Base-by-base conservation (phyloP, 108 stramenopile genomes). In the Fragilariopsis cylindrus region DNA sequence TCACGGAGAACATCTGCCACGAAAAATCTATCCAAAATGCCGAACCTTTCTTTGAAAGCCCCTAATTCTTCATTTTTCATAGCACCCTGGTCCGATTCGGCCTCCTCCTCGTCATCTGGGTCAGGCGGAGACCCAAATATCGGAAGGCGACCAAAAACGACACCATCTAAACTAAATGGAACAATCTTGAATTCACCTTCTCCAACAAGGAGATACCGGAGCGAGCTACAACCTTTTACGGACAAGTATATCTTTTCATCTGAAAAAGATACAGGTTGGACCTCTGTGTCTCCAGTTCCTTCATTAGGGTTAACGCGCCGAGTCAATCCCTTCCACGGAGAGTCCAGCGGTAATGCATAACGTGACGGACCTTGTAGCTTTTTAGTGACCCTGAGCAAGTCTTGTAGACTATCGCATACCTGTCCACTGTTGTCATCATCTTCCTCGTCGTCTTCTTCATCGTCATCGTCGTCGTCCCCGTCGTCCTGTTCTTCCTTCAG, bases 401-500 rank as follows among this genome's bases (percentile, higher is more conserved):
- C 94, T 75, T 95, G 94, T 68, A 92, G 71, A 18, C 88, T 91
- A 65, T 95, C 92, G 71, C 92, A 95, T 39, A 85, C 70, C 18
- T 71, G 76, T 45, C 80, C 78, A 7, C 80, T 50, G 39, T 57
- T 81, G 19, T 83, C 85, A n/a, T 81, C 84, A 19, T 75, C 87
- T 39, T 86, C 88, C 6, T 81, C 88, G n/a, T 89, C 89, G 18
- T 89, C 89, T 18, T 82, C 81, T 11, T 84, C 87, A 0, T 88
- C 88, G 3, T 63, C 62, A 1, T 90, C 90, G 8, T 89, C 86
- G 4, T 91, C 90, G 48, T 81, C 82, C 18, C 57, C 87, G 5
- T 74, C 77, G 49, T 55, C 79, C 40, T 84, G 85, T 65, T 87
- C 84, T 12, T 77, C 84, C 69, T 85, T 72, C 16, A 95, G 63